Evolutionary conservation across 2,329 filamentous ascomycete species (phyloP).

Genomic region (Xylaria polymorpha): DNA sequence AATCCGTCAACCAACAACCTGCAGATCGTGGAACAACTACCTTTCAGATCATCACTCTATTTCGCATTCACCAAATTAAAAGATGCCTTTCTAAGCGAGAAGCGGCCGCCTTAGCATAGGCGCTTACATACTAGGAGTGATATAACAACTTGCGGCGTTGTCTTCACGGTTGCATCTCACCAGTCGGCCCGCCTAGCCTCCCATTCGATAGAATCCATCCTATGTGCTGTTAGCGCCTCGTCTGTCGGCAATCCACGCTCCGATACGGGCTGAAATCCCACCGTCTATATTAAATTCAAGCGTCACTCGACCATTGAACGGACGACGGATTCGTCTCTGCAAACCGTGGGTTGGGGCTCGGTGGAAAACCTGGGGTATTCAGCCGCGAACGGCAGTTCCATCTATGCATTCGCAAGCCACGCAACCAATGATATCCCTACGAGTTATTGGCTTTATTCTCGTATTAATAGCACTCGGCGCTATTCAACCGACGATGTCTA

Average conservation of each 20-base stretch:
- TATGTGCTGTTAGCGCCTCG: constrained; percentile 22
- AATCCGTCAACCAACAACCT: background rate
- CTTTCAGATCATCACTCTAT: background rate
- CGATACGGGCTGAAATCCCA: constrained; percentile 28
- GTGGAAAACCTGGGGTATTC: constrained; percentile 46
- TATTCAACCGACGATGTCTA: constrained; percentile 41
- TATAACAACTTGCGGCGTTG: background rate
- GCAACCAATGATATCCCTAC: constrained; percentile 42
- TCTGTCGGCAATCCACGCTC: constrained; percentile 32
- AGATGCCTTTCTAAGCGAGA: background rate
- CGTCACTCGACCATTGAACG: constrained; percentile 19
- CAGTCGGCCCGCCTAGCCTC: constrained; percentile 30
- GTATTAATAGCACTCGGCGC: constrained; percentile 41
- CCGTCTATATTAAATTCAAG: constrained; percentile 33
- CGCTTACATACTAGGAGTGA: constrained; percentile 5
- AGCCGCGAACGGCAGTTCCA: constrained; percentile 43
- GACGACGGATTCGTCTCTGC: constrained; percentile 20
- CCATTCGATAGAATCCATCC: constrained; percentile 11
- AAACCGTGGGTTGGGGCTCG: constrained; percentile 37
- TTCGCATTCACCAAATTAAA: background rate
- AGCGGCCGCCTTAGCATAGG: constrained; percentile 4
- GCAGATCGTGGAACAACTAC: background rate
- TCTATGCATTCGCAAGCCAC: constrained; percentile 33
- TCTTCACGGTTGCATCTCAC: background rate
- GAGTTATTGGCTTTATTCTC: constrained; percentile 40